Base-by-base conservation (phyloP, 1,139 yeast genomes). In the Hansenula sp. region DNA sequence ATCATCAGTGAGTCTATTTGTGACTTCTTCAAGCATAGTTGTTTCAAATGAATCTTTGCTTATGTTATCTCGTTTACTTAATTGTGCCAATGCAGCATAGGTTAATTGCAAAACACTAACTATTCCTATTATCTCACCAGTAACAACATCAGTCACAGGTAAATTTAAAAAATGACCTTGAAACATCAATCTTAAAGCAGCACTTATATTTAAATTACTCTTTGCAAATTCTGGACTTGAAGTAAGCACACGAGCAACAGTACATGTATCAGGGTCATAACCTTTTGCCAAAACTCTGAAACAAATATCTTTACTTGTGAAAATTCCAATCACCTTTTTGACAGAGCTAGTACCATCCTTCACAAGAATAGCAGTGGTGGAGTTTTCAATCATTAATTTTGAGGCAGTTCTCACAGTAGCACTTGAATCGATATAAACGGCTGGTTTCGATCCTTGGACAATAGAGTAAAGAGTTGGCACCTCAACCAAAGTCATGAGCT, bases 201-300 rank as follows among this genome's bases (percentile, higher is more conserved):
- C 57, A 39, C 66, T 64, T n/a, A 68, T 62, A 2, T 61, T 62
- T 46, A 62, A 47, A 12, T 53, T 45, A 29, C 59, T 61, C 25
- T 55, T 59, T 1, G 71, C 72, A 56, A 63, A 66, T 38, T 66
- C 65, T 0, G 73, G 73, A 37, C 64, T 62, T 3, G 70, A 60
- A 0, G 72, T 68, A 60, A 68, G 60, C 1, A 66, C 64, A 32
- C 71, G 51, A 2, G 65, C 65, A 22, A 68, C 64, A 6, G 62
- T 62, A 10, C 67, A 62, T 2, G 50, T 50, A n/a, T 43, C 44
- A 0, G 69, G 61, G 44, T 66, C 63, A 27, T 60, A 51, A 8
- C 54, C 53, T 31, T 52, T 51, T 4, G 69, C 66, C 21, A 68
- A 42, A 0, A 66, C 71, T 29, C 71, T 48, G 36, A 61, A 65